Evolutionary conservation across 768 basidiomycete species (phyloP).

Genomic region (Dioszegia hungarica): DNA sequence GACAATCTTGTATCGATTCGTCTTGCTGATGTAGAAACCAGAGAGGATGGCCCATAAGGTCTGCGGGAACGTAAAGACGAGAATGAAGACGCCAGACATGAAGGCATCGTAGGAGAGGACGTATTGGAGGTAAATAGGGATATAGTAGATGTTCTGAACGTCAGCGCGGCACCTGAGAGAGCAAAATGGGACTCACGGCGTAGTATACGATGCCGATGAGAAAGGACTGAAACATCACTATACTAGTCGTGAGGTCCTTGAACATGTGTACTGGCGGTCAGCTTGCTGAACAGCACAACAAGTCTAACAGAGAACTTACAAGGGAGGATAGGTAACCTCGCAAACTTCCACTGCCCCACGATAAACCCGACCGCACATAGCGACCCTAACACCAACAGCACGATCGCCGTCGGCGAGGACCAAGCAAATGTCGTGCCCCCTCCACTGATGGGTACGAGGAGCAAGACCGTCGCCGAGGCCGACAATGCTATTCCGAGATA

Average conservation of each 20-base stretch:
- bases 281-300: not conserved
- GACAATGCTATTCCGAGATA: conserved; percentile 37
- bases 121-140: conserved; percentile 39
- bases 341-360: conserved; percentile 18
- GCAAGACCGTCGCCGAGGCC: conserved; percentile 26
- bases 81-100: conserved; percentile 32
- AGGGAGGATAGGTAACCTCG: conserved; percentile 33
- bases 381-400: conserved; percentile 19
- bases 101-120: conserved; percentile 33
- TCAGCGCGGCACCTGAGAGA: not conserved
- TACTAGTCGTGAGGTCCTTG: conserved; percentile 20
- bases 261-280: conserved; percentile 22
- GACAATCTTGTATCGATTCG: conserved; percentile 31
- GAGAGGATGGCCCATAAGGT: conserved; percentile 21
- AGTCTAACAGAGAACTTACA: conserved; percentile 6
- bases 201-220: conserved; percentile 41
- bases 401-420: conserved; percentile 26
- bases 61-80: conserved; percentile 37
- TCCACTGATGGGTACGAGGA: conserved; percentile 40
- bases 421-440: conserved; percentile 34
- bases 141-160: conserved; percentile 32
- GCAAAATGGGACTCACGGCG: conserved; percentile 18
- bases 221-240: conserved; percentile 35
- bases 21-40: conserved; percentile 34
- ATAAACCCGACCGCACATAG: conserved; percentile 18